A percentile compares a stretch with the other conserved stretches of the same genome.
Conservation (phyloP, 2,329 filamentous ascomycete species). For the Nemania sp. region DNA sequence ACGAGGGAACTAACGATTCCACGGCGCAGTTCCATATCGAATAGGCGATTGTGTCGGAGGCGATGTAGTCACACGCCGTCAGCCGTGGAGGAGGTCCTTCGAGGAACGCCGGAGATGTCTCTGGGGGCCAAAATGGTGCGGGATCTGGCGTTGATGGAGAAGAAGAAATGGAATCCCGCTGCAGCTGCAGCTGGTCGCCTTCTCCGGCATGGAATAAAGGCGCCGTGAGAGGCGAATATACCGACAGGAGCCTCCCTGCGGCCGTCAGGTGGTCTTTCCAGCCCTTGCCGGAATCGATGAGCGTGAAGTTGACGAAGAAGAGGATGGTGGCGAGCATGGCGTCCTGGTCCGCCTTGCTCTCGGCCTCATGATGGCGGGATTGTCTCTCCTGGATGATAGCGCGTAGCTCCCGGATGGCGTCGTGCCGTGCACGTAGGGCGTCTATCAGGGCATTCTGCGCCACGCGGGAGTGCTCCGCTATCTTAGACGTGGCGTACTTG, state of each 20-base stretch:
- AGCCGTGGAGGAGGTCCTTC: conserved; percentile 3
- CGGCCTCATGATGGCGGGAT: conserved; percentile 11
- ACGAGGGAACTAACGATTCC: conserved; percentile 45
- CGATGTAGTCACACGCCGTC: conserved; percentile 48
- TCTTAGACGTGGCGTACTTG: conserved; percentile 40
- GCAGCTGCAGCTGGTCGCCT: neutral
- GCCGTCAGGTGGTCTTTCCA: conserved; percentile 55
- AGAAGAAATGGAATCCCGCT: too few relatives aligned
- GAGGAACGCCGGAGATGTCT: neutral
- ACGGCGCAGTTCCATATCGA: conserved; percentile 41
- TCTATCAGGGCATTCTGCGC: conserved; percentile 49
- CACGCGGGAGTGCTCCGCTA: conserved; percentile 5
- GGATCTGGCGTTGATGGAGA: conserved; percentile 1
- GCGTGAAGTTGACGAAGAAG: conserved; percentile 56
- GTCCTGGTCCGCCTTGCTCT: conserved; percentile 49
- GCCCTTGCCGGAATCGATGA: conserved; percentile 53
- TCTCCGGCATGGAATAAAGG: conserved; percentile 1
- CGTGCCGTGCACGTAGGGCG: conserved; percentile 53
- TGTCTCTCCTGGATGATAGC: conserved; percentile 42
- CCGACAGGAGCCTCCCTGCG: conserved; percentile 47
- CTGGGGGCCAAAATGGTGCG: neutral
- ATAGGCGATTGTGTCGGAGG: conserved; percentile 49
- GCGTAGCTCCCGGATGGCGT: conserved; percentile 50
- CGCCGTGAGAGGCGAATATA: conserved; percentile 10
- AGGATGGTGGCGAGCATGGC: conserved; percentile 54